phyloP scores from a whole-genome alignment of 2,329 filamentous ascomycete genomes.

The Leptodontidium sp. region DNA sequence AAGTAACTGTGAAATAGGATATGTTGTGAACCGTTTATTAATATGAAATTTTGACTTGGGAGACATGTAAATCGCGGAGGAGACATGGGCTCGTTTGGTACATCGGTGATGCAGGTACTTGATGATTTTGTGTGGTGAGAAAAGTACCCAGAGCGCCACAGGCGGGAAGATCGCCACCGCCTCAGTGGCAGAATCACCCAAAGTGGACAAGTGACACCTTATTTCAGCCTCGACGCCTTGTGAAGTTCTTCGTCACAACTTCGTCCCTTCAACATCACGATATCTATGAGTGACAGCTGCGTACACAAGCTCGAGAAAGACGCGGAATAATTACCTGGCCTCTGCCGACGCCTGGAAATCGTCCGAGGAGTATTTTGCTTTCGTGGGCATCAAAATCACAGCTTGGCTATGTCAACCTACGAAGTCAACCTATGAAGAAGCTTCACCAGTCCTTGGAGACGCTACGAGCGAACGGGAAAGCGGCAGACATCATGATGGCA shows the following conservation, averaged over 20 bases:
- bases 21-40: background rate
- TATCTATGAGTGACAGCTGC: background rate
- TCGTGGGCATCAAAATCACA: no score
- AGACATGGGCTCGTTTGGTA: background rate
- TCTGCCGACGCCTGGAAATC: background rate
- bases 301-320: background rate
- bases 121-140: background rate
- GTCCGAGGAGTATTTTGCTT: background rate
- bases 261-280: background rate
- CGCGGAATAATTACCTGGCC: background rate
- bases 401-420: no score
- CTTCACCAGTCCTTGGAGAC: background rate
- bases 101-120: background rate
- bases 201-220: background rate
- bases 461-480: background rate
- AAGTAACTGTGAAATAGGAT: background rate
- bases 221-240: background rate
- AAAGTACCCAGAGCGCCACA: background rate
- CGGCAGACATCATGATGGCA: background rate
- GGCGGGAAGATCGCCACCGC: background rate
- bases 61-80: background rate
- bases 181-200: no score
- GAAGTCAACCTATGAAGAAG: no score
- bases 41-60: background rate
- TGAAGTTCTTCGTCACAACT: background rate